These are phyloP conservation scores for Thyridium curvatum DNA, from an alignment of 2,329 filamentous ascomycete species.

Conservation along the genomic window DNA sequence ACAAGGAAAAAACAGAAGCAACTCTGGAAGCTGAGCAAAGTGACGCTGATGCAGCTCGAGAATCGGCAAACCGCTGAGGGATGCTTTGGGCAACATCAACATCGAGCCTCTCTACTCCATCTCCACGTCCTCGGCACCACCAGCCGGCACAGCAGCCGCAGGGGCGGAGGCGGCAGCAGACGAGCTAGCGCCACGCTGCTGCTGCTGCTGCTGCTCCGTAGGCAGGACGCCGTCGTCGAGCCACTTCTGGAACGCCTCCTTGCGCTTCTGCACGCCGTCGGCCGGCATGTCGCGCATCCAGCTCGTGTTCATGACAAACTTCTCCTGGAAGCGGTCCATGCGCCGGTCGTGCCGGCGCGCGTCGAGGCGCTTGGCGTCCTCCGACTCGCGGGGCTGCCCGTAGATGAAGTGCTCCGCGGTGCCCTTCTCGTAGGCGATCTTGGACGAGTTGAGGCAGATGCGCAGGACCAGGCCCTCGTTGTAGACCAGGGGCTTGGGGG, in stretches of 20 bases:
- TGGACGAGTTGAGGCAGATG: conserved; percentile 72
- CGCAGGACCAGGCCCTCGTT: conserved; percentile 64
- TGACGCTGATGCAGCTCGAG: too few species aligned
- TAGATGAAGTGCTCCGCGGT: conserved; percentile 68
- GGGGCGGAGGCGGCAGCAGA: too few species aligned
- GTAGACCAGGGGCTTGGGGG: conserved; percentile 54
- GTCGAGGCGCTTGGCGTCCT: conserved; percentile 43
- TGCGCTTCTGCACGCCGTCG: conserved; percentile 68
- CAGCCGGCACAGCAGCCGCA: too few species aligned
- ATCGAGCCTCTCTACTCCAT: too few species aligned
- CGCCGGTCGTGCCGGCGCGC: conserved; percentile 26
- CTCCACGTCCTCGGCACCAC: too few species aligned
- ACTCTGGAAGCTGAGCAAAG: too few species aligned
- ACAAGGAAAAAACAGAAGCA: too few species aligned
- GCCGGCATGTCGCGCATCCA: conserved; percentile 76
- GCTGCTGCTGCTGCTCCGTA: not conserved
- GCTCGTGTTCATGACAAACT: conserved; percentile 73
- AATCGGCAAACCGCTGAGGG: too few species aligned
- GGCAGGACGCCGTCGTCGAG: conserved; percentile 35
- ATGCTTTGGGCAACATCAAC: too few species aligned
- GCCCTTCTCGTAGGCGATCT: conserved; percentile 68
- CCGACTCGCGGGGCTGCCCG: conserved; percentile 16
- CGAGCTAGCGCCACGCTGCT: too few species aligned
- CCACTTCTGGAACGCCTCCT: conserved; percentile 56
- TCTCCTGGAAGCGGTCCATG: conserved; percentile 58